A percentile compares a stretch with the other conserved stretches of the same genome.
Conservation (phyloP, 2,329 filamentous ascomycete species). For the Ambrosiella cleistominuta region DNA sequence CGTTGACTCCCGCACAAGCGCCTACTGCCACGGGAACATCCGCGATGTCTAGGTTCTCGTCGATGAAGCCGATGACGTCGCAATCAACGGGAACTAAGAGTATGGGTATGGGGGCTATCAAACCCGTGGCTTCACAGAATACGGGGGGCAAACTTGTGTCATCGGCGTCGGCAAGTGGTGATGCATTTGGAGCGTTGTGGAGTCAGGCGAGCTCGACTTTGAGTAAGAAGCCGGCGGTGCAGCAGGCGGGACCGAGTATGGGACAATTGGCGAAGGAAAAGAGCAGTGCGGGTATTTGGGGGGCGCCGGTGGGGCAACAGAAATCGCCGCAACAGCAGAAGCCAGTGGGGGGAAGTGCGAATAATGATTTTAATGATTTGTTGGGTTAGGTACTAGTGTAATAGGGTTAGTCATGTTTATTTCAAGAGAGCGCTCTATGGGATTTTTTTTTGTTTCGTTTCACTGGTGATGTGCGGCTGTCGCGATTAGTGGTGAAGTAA, state of each 20-base stretch:
- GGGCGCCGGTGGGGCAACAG: conserved; percentile 26
- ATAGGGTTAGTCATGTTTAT: not conserved
- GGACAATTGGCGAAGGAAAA: conserved; percentile 97
- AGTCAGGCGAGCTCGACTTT: conserved; percentile 54
- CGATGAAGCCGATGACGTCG: conserved; percentile 9
- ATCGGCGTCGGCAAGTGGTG: conserved; percentile 42
- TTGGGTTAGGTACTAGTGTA: conserved; percentile 22
- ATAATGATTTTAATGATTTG: conserved; percentile 30
- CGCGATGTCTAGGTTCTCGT: too few relatives aligned
- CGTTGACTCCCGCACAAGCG: not conserved
- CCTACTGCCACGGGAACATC: not conserved
- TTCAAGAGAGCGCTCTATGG: not conserved
- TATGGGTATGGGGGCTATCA: conserved; percentile 3
- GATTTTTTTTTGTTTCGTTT: not conserved
- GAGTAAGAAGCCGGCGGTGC: conserved; percentile 50
- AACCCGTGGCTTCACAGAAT: conserved; percentile 20
- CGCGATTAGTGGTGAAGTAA: too few relatives aligned
- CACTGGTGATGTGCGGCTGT: too few relatives aligned
- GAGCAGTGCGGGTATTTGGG: conserved; percentile 88
- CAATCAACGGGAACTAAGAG: conserved; percentile 12
- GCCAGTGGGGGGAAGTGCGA: conserved; percentile 14
- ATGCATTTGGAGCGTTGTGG: conserved; percentile 84
- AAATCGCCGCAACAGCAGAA: conserved; percentile 11
- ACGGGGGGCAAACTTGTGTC: conserved; percentile 31
- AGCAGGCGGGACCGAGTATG: conserved; percentile 57